Base-by-base conservation (phyloP, 345 rosid species). In the Excoecaria cochinchinensis region DNA sequence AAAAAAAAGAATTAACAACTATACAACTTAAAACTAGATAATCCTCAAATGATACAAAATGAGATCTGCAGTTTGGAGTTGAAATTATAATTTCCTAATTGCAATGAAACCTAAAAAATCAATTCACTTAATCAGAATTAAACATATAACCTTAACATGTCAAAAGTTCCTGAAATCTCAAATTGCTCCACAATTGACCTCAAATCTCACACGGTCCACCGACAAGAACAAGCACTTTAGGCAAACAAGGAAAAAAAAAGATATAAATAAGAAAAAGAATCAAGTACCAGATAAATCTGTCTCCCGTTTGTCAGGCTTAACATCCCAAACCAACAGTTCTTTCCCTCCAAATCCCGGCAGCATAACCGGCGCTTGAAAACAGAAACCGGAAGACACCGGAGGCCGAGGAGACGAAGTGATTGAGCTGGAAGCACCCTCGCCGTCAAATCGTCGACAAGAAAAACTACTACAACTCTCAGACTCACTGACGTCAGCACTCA, bases 401-500 rank as follows among this genome's bases (percentile, higher is more conserved):
- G 14, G 68, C 42, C 85, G 83, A 0, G 97, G 97, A 17, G 99
- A 86, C 7, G 97, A 89, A 8, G 92, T 74, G 31, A 94, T 74
- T 14, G 97, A 89, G 81, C 85, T 86, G 2, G 95, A 90, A 39
- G 91, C 89, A 8, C 82, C 94, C 42, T 87, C 86, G 8, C 21
- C 93, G 1, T 90, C 91, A 71, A 90, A 88, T 9, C 89, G 86
- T 42, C 86, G 89, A 80, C 89, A 84, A 5, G 92, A 92, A 79
- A 90, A 91, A 84, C 97, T 89, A 78, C 94, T 89, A 22, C 92
- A 89, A 76, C 97, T 96, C 87, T 93, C 95, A 0, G 99, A 93
- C 87, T 96, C 97, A 76, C 97, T 93, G 80, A 96, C 85, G 78
- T 96, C 99, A 63, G 98, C 98, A 80, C 99, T 93, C 80, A 93